A percentile compares a stretch with the other conserved stretches of the same genome.
phyloP scores from a whole-genome alignment of 192 early-diverging fungal genomes.

The Thamnidium elegans region DNA sequence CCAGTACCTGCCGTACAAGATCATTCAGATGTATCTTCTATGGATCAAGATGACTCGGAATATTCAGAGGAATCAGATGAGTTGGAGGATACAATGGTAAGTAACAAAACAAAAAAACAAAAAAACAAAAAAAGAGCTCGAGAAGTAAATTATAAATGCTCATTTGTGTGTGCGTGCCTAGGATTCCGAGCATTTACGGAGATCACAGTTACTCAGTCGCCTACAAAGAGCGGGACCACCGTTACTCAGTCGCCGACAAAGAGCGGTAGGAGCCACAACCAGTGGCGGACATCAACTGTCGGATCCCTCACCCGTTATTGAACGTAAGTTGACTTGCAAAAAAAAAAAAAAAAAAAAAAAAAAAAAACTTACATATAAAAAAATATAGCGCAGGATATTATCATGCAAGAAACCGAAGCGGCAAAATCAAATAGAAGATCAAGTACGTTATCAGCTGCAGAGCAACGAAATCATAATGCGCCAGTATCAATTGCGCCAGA shows the following conservation, averaged over 20 bases:
- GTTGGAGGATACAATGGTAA: background rate
- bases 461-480: constrained; percentile 10
- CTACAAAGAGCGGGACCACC: background rate
- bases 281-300: background rate
- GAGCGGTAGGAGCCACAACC: background rate
- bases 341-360: background rate
- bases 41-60: background rate
- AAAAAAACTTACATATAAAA: no score
- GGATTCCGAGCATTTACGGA: no score
- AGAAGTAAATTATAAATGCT: no score
- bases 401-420: background rate
- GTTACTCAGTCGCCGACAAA: background rate
- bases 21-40: no score
- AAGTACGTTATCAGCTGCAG: constrained; percentile 34
- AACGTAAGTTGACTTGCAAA: background rate
- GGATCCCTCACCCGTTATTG: background rate
- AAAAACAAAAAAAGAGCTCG: no score
- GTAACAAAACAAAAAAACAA: no score
- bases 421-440: constrained; percentile 19
- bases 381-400: background rate
- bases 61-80: background rate
- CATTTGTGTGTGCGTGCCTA: no score
- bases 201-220: background rate
- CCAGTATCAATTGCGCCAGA: no score
- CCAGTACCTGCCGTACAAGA: background rate